Evolutionary conservation across 192 early-diverging fungal species (phyloP), one percentile per base, ranked within the genome.

Genomic region (Backusella psychrophila): DNA sequence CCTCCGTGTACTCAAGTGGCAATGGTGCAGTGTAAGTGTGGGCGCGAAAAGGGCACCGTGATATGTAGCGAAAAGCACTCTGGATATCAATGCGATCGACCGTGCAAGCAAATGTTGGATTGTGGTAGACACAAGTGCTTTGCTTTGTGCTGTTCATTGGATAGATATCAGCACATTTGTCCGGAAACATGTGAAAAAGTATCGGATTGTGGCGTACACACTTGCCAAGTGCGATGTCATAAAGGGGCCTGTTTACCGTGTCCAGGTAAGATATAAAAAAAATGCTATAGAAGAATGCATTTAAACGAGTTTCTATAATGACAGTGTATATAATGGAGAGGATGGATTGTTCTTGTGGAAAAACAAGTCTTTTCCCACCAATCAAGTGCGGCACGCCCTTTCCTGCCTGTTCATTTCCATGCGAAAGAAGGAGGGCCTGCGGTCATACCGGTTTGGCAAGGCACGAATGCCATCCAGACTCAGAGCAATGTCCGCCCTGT

Each of bases 401-500:
- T n/a, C 96, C 95, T 2, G 78, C 80, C 3, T 99, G 96, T 78
- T 86, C 82, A 42, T 83, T 89, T 69, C 84, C 92, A 4, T 99
- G 96, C 81, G 81, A 73, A 29, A 88, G 96, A 15, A 66, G 78
- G 3, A 86, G 88, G 23, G 73, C 87, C 4, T 99, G 97, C 82
- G 96, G 94, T 5, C 97, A 99, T 81, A 72, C 86, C 11, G 86
- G 87, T 19, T 78, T 91, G 67, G 87, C 87, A 12, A 75, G 77
- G 42, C 97, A 99, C 75, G 84, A 89, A 66, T 99, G 97, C 82
- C 97, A 99, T 82, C 85, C 90, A 6, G 95, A 94, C 74, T 81
- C 80, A 21, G 91, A 90, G 67, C 87, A 94, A 4, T 99, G 97
- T 56, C 95, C 97, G 14, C 96, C 96, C 19, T 99, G 97, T 82